Conservation (phyloP, 2,329 filamentous ascomycete species). For the Bipolaris sorokiniana region DNA sequence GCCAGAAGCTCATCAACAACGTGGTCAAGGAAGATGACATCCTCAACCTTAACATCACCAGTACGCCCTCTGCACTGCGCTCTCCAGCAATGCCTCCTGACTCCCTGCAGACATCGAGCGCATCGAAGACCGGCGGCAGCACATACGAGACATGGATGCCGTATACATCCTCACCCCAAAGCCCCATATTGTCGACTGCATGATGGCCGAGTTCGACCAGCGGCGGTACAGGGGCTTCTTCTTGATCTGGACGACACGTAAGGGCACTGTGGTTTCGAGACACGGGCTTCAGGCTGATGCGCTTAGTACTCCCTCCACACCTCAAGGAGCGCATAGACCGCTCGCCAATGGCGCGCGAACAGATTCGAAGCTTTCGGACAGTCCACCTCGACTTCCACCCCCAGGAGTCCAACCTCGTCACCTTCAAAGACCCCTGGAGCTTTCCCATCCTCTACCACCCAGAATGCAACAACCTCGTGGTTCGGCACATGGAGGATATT, state of each 20-base stretch:
- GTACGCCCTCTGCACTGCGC: constrained; percentile 59
- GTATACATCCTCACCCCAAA: constrained; percentile 89
- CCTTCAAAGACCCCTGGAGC: constrained; percentile 93
- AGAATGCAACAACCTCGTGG: constrained; percentile 81
- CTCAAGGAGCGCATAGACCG: constrained; percentile 77
- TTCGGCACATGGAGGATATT: constrained; percentile 79
- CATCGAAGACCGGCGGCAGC: constrained; percentile 83
- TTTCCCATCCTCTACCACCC: constrained; percentile 94
- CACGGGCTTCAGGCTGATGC: constrained; percentile 1
- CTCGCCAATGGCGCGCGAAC: constrained; percentile 70
- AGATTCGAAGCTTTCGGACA: constrained; percentile 80
- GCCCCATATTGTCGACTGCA: constrained; percentile 87
- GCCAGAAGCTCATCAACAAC: constrained; percentile 86
- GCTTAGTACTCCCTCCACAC: constrained; percentile 68
- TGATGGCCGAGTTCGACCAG: constrained; percentile 89
- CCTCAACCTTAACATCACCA: constrained; percentile 93
- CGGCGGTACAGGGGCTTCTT: constrained; percentile 79
- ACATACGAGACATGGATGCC: constrained; percentile 90
- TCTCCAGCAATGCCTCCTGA: constrained; percentile 30
- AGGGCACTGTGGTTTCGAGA: not conserved
- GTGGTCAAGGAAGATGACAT: constrained; percentile 95
- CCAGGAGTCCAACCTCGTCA: constrained; percentile 87
- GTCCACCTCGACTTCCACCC: constrained; percentile 89
- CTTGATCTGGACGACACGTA: constrained; percentile 81
- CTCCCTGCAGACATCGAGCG: constrained; percentile 80